These are phyloP conservation scores for Acer campestre DNA, from an alignment of 345 rosid genomes.

Conservation along the genomic window DNA sequence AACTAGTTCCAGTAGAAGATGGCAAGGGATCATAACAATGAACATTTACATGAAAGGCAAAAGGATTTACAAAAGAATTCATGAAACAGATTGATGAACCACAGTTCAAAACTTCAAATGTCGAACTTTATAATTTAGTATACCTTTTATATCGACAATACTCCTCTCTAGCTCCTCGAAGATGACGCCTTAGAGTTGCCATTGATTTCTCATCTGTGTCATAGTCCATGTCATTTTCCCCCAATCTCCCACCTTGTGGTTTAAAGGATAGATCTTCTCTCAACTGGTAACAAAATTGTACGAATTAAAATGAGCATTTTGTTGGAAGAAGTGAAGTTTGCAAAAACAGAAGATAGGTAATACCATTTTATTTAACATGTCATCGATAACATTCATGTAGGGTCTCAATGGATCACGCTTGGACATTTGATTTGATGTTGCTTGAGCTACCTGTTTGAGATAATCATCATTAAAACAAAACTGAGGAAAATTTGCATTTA, in stretches of 20 bases:
- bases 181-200: constrained; percentile 98
- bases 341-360: constrained; percentile 13
- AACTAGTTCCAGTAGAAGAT: too few relatives aligned
- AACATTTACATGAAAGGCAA: not conserved
- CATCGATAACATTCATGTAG: constrained; percentile 93
- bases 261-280: constrained; percentile 92
- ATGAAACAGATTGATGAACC: not conserved
- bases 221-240: constrained; percentile 99
- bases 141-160: constrained; percentile 98
- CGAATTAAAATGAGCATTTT: constrained; percentile 6
- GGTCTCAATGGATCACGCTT: constrained; percentile 98
- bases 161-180: constrained; percentile 86
- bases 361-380: constrained; percentile 90
- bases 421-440: constrained; percentile 99
- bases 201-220: constrained; percentile 98
- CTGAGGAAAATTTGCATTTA: not conserved
- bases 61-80: constrained; percentile 3
- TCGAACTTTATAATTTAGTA: not conserved
- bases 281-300: constrained; percentile 52
- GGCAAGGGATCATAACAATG: too few relatives aligned
- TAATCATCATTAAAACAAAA: constrained; percentile 25
- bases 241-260: constrained; percentile 97
- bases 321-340: constrained; percentile 4
- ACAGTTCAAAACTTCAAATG: constrained; percentile 1
- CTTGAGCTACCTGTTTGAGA: constrained; percentile 86